Evolutionary conservation across 192 early-diverging fungal species (phyloP).

Genomic region (Backusella circina): DNA sequence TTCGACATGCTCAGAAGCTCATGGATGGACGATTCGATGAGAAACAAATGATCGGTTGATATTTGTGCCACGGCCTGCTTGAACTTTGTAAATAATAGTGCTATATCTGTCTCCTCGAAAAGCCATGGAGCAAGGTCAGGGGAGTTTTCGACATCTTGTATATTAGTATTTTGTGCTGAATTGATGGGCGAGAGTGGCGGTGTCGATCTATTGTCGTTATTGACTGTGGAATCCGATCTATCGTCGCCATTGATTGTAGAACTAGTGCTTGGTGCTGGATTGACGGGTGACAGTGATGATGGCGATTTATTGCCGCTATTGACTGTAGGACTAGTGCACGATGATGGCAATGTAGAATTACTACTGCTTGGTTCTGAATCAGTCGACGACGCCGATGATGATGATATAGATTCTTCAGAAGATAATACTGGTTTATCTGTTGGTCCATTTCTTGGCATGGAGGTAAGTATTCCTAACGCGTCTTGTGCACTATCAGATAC

Average conservation of each 20-base stretch:
- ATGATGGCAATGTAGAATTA: slow-evolving; percentile 8
- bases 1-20: slow-evolving; percentile 3
- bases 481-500: slow-evolving; percentile 10
- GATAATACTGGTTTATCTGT: slow-evolving; percentile 7
- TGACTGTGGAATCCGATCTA: slow-evolving; percentile 8
- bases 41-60: slow-evolving; percentile 5
- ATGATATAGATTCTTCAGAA: slow-evolving; percentile 8
- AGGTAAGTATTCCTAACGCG: slow-evolving; percentile 10
- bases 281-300: neutral
- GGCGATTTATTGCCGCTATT: slow-evolving; percentile 10
- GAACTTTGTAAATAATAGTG: slow-evolving; percentile 13
- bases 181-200: neutral
- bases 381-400: slow-evolving; percentile 1
- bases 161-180: slow-evolving; percentile 1
- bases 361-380: slow-evolving; percentile 9
- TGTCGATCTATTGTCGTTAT: neutral
- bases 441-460: slow-evolving; percentile 8
- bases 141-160: slow-evolving; percentile 9
- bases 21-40: slow-evolving; percentile 14
- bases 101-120: slow-evolving; percentile 4
- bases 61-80: slow-evolving; percentile 8
- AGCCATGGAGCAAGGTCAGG: slow-evolving; percentile 7
- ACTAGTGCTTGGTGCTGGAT: slow-evolving; percentile 3
- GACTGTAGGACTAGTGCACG: slow-evolving; percentile 8
- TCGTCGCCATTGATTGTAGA: slow-evolving; percentile 3